phyloP scores from a whole-genome alignment of 2,329 filamentous ascomycete species.

The Fusarium siculi region DNA sequence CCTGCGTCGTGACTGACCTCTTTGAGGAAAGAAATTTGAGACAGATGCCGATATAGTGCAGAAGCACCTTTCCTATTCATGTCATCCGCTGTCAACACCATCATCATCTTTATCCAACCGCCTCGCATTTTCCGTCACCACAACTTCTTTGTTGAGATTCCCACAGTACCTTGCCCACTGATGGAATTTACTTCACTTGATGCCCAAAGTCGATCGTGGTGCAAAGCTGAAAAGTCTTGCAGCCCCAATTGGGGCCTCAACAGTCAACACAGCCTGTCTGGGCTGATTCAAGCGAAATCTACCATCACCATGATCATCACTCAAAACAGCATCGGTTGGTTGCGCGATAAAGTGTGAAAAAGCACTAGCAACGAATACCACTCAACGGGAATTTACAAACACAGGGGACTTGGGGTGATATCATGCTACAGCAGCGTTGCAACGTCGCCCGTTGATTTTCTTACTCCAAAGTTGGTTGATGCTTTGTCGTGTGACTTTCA shows the following conservation, averaged over 20 bases:
- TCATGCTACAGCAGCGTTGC: slow-evolving; percentile 45
- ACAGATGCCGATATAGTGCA: slow-evolving; percentile 1
- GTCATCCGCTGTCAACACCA: slow-evolving; percentile 24
- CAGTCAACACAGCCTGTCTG: not conserved
- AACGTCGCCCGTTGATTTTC: slow-evolving; percentile 31
- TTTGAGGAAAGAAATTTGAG: not conserved
- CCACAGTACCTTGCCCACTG: not conserved
- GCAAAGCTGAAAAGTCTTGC: not conserved
- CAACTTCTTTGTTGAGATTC: not conserved
- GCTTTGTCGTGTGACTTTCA: slow-evolving; percentile 43
- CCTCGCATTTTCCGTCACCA: not conserved
- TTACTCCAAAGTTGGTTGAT: slow-evolving; percentile 24
- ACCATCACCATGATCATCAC: not conserved
- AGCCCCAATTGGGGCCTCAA: slow-evolving; percentile 5
- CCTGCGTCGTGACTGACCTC: slow-evolving; percentile 8
- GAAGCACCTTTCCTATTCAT: not conserved
- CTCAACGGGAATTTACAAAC: not conserved
- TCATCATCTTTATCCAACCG: slow-evolving; percentile 16
- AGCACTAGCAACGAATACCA: slow-evolving; percentile 6
- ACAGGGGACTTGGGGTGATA: slow-evolving; percentile 44
- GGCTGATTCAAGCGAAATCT: not conserved
- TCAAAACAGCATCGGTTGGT: not conserved
- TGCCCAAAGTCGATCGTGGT: slow-evolving; percentile 22
- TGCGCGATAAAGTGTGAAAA: slow-evolving; percentile 1
- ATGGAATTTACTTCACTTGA: not conserved